A percentile compares a stretch with the other conserved stretches of the same genome.
Conservation (phyloP, 2,329 filamentous ascomycete species). For the Aquanectria penicillioides region DNA sequence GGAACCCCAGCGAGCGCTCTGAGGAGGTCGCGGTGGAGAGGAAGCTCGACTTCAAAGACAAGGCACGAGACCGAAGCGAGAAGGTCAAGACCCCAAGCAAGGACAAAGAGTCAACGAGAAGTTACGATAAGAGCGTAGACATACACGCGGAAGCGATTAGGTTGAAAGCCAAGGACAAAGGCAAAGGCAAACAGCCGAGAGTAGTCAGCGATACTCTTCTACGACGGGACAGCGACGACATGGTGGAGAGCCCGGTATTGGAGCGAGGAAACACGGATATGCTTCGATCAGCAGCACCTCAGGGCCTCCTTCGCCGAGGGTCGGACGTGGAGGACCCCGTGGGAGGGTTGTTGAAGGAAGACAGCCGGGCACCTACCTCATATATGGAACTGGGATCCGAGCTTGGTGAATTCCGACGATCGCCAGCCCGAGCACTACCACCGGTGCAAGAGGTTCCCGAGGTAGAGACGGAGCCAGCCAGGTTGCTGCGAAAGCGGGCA, state of each 20-base stretch:
- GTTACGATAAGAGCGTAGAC: slow-evolving; percentile 1
- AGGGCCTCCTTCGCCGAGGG: slow-evolving; percentile 45
- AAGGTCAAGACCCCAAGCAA: slow-evolving; percentile 6
- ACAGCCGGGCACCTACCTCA: slow-evolving; percentile 35
- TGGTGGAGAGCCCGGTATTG: slow-evolving; percentile 52
- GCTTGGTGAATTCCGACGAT: slow-evolving; percentile 53
- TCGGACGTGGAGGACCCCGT: slow-evolving; percentile 44
- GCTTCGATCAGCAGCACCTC: slow-evolving; percentile 27
- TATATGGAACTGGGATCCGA: slow-evolving; percentile 38
- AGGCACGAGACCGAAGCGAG: slow-evolving; percentile 5
- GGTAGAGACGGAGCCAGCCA: slow-evolving; percentile 49
- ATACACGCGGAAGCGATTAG: neutral
- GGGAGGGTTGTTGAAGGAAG: slow-evolving; percentile 46
- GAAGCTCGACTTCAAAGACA: slow-evolving; percentile 15
- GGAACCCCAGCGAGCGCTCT: slow-evolving; percentile 35
- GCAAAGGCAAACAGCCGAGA: slow-evolving; percentile 14
- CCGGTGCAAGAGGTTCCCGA: slow-evolving; percentile 63
- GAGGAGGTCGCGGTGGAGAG: slow-evolving; percentile 18
- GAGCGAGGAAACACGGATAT: slow-evolving; percentile 41
- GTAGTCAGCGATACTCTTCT: slow-evolving; percentile 30
- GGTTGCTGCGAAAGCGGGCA: slow-evolving; percentile 7
- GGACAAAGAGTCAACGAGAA: neutral
- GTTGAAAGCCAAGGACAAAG: slow-evolving; percentile 18
- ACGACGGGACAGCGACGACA: slow-evolving; percentile 39
- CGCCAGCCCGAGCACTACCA: slow-evolving; percentile 57